phyloP scores from a whole-genome alignment of 495 filamentous ascomycete species.

The Podospora comata region DNA sequence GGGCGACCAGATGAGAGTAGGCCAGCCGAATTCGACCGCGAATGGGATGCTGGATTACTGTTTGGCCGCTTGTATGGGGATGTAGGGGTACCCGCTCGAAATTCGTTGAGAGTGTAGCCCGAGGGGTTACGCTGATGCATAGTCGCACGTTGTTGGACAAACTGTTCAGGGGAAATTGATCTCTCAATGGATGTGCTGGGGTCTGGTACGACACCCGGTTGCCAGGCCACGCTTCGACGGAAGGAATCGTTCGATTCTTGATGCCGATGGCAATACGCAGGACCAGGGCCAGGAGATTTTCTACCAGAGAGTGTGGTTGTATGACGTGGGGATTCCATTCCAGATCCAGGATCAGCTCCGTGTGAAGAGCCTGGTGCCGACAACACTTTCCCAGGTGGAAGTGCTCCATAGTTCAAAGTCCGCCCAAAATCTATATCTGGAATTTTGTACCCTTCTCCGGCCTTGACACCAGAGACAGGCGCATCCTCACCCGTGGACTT shows the following conservation, averaged over 20 bases:
- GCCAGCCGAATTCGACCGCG: constrained; percentile 44
- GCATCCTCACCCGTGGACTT: constrained; percentile 66
- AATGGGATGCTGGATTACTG: constrained; percentile 37
- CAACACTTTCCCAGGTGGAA: constrained; percentile 17
- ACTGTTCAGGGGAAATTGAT: constrained; percentile 65
- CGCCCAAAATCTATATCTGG: constrained; percentile 84
- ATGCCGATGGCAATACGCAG: constrained; percentile 37
- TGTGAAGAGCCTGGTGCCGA: constrained; percentile 22
- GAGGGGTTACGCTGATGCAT: constrained; percentile 60
- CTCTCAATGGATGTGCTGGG: constrained; percentile 38
- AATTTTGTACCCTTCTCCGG: constrained; percentile 51
- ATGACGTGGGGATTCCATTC: constrained; percentile 38
- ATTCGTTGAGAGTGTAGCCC: constrained; percentile 48
- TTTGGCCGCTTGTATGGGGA: constrained; percentile 25
- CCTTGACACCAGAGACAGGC: constrained; percentile 30
- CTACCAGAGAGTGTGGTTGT: constrained; percentile 42
- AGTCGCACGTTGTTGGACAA: constrained; percentile 77
- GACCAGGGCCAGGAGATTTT: constrained; percentile 39
- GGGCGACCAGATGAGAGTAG: constrained; percentile 33
- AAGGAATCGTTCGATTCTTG: constrained; percentile 47
- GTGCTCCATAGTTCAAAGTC: constrained; percentile 63
- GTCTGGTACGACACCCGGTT: constrained; percentile 59
- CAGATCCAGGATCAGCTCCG: constrained; percentile 29
- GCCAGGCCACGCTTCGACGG: constrained; percentile 71
- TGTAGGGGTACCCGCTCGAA: constrained; percentile 44